Base-by-base conservation (phyloP, 177 flowering plant genomes). In the Vitis hybrid region DNA sequence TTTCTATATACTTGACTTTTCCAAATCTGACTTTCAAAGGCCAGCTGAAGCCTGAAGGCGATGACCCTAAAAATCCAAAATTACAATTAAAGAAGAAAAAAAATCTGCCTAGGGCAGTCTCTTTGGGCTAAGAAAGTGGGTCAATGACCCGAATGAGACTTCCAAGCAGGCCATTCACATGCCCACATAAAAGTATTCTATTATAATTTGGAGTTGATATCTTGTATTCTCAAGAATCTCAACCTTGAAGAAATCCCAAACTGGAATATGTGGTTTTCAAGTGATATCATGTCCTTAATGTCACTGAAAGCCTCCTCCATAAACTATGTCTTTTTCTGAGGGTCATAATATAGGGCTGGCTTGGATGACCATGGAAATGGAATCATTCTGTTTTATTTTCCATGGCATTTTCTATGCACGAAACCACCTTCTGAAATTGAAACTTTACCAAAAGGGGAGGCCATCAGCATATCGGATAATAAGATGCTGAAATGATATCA, bases 221-320 rank as follows among this genome's bases (percentile, higher is more conserved):
- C 45, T 39, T 5, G 45, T 39, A 7, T 39, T 33, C 9, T 56
- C 18, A 49, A 62, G 65, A 39, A 26, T 77, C 33, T 67, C 50
- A 45, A 53, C 65, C 74, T 65, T 66, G 61, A 74, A 69, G 76
- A 71, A 79, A 74, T 48, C 65, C 61, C 51, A 65, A 56, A 56
- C 31, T 50, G 71, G 74, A 69, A 70, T 59, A 60, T 63, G 70
- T 72, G 63, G 71, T 68, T 71, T 74, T 72, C 68, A 74, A 67
- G 56, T 74, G 80, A 70, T 67, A 63, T 74, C 77, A 59, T 52
- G 45, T 56, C 68, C 63, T 21, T 12, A 26, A 48, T 22, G 50
- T 64, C 18, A 1, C 16, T 56, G 22, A 33, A 58, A 31, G 51
- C 53, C 12, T 26, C 60, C 65, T 69, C 52, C 69, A 31, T 11